Conservation (phyloP, 176 grass and related monocot species). For the Phoenix dactylifera region DNA sequence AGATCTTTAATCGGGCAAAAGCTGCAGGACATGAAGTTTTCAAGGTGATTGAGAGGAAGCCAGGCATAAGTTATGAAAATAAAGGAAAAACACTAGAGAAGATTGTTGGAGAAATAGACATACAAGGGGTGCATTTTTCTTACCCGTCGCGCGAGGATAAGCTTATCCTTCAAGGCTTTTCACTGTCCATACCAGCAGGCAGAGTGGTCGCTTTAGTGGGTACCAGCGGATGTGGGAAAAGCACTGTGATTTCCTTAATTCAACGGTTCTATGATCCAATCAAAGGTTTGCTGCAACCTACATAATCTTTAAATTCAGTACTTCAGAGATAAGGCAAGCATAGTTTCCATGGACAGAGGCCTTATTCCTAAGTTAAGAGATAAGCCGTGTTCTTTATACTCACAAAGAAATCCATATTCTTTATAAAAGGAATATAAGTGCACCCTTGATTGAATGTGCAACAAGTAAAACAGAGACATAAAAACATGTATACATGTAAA, state of each 20-base stretch:
- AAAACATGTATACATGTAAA: too few species aligned
- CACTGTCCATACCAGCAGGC: constrained; percentile 30
- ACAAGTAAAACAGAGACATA: too few species aligned
- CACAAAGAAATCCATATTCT: too few species aligned
- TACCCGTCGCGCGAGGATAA: constrained; percentile 38
- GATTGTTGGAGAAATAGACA: constrained; percentile 30
- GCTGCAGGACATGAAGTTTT: constrained; percentile 38
- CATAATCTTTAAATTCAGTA: background rate
- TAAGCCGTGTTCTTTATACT: too few species aligned
- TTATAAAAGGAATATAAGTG: too few species aligned
- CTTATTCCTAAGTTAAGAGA: too few species aligned
- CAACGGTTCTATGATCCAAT: constrained; percentile 49
- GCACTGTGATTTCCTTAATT: constrained; percentile 36
- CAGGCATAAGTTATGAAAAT: constrained; percentile 29
- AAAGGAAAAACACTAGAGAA: constrained; percentile 21
- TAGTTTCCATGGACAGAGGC: too few species aligned
- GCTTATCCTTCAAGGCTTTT: constrained; percentile 36
- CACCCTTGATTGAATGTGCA: too few species aligned
- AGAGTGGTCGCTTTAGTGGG: constrained; percentile 34
- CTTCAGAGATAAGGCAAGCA: too few species aligned
- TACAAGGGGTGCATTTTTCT: constrained; percentile 25
- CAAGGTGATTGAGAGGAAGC: constrained; percentile 28
- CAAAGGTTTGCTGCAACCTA: constrained; percentile 9
- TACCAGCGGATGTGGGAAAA: constrained; percentile 43
- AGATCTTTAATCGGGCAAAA: constrained; percentile 44